Percentiles rank a stretch among this genome's conserved stretches.
Conservation (phyloP, 169 alveolate genomes). For the Plasmodium vivax region DNA sequence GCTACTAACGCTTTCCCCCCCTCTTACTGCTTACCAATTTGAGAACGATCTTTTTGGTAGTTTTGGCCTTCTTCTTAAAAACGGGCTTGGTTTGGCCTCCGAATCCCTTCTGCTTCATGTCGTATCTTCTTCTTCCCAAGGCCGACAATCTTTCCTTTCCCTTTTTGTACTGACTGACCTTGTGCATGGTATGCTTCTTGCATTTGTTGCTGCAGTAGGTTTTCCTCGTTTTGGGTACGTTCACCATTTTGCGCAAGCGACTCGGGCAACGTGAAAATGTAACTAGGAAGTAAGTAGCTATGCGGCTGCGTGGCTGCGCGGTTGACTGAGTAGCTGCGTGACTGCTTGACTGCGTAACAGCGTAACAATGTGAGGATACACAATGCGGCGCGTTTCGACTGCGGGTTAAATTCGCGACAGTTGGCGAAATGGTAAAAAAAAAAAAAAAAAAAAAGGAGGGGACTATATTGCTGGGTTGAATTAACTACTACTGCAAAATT, state of each 20-base stretch:
- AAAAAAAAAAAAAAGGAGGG: not conserved
- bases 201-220: constrained; percentile 93
- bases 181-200: constrained; percentile 94
- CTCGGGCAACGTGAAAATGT: not conserved
- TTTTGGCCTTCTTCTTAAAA: constrained; percentile 98
- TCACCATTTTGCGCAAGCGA: constrained; percentile 85
- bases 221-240: constrained; percentile 93
- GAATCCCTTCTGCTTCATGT: constrained; percentile 98
- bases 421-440: not conserved
- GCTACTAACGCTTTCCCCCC: not conserved
- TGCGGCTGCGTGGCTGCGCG: not conserved
- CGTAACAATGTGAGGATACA: not conserved
- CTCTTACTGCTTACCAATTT: constrained; percentile 84
- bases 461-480: not conserved
- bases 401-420: not conserved
- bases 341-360: not conserved
- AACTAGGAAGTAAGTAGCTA: not conserved
- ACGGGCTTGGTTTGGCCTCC: constrained; percentile 99
- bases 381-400: not conserved
- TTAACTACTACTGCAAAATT: not conserved
- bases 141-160: constrained; percentile 97
- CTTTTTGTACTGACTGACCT: constrained; percentile 98
- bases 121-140: constrained; percentile 99
- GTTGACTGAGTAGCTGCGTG: not conserved
- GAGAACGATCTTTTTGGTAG: constrained; percentile 98